Evolutionary conservation across 176 grass and related monocot species (phyloP).

Genomic region (Aegilops speltoides): DNA sequence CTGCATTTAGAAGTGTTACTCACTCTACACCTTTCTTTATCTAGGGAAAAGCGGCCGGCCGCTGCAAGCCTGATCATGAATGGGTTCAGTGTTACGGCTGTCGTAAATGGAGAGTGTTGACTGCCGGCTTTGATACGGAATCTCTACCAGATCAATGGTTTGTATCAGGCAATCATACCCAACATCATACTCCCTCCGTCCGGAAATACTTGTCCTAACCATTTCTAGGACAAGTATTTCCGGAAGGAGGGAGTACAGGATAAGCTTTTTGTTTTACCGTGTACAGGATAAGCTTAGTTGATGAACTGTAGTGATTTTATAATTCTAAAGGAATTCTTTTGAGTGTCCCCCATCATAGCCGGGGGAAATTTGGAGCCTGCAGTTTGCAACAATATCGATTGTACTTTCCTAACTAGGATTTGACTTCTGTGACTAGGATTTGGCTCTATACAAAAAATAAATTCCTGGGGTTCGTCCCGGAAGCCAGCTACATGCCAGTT

Average conservation of each 20-base stretch:
- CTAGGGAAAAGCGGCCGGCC: constrained; percentile 49
- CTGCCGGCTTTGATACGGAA: constrained; percentile 40
- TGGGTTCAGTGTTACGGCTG: constrained; percentile 90
- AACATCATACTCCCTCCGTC: neutral
- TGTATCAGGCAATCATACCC: constrained; percentile 27
- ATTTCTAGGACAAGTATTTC: no score
- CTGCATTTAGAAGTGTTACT: constrained; percentile 9
- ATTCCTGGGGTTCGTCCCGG: neutral
- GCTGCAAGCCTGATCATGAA: constrained; percentile 63
- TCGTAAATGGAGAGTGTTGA: constrained; percentile 81
- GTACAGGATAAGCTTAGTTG: neutral
- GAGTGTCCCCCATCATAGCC: neutral
- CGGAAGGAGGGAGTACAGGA: neutral
- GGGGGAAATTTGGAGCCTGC: neutral
- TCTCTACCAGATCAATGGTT: constrained; percentile 70
- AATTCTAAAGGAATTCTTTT: neutral
- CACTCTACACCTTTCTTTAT: constrained; percentile 28
- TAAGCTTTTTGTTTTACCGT: neutral
- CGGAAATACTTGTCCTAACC: no score
- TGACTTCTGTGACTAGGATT: neutral
- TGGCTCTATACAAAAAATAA: no score
- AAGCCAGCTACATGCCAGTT: neutral
- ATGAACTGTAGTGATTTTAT: neutral
- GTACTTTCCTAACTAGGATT: neutral
- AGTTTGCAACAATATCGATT: neutral